A percentile compares a stretch with the other conserved stretches of the same genome.
These are phyloP conservation scores for Fusarium verticillioides DNA, from an alignment of 2,329 filamentous ascomycete species.

Conservation along the genomic window DNA sequence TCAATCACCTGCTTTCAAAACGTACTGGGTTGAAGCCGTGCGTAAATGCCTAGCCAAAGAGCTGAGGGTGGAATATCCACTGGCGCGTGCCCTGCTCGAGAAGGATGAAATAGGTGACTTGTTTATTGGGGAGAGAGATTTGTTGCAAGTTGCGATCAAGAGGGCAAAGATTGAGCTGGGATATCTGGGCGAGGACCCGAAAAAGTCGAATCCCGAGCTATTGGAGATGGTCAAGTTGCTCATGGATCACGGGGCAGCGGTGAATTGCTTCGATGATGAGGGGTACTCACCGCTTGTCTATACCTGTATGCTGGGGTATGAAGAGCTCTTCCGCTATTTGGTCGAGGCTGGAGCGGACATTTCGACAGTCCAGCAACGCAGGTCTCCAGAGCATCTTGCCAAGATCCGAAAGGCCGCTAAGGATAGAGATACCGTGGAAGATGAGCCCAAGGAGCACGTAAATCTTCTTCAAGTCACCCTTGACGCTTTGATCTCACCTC, in stretches of 20 bases:
- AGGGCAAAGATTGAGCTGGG: not conserved
- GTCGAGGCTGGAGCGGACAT: not conserved
- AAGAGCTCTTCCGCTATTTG: not conserved
- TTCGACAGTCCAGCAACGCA: not conserved
- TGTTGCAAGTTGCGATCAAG: slow-evolving; percentile 10
- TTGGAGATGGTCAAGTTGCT: slow-evolving; percentile 2
- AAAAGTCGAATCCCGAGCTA: slow-evolving; percentile 13
- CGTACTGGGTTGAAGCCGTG: slow-evolving; percentile 2
- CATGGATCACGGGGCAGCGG: not conserved
- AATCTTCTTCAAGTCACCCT: slow-evolving; percentile 16
- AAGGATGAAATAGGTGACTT: not conserved
- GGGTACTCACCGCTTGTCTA: slow-evolving; percentile 14
- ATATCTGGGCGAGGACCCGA: not conserved
- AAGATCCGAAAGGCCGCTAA: not conserved
- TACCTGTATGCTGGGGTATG: slow-evolving; percentile 13
- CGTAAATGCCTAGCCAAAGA: not conserved
- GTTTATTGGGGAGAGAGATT: not conserved
- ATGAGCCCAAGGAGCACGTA: fast-evolving
- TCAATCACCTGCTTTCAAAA: not conserved
- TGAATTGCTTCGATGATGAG: not conserved
- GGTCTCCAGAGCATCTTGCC: not conserved
- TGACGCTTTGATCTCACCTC: slow-evolving; percentile 18
- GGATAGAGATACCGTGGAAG: fast-evolving
- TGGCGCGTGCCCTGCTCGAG: not conserved
- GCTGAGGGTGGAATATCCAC: not conserved